Base-by-base conservation (phyloP, 352 stramenopile genomes). In the Hyaloperonospora brassicae region DNA sequence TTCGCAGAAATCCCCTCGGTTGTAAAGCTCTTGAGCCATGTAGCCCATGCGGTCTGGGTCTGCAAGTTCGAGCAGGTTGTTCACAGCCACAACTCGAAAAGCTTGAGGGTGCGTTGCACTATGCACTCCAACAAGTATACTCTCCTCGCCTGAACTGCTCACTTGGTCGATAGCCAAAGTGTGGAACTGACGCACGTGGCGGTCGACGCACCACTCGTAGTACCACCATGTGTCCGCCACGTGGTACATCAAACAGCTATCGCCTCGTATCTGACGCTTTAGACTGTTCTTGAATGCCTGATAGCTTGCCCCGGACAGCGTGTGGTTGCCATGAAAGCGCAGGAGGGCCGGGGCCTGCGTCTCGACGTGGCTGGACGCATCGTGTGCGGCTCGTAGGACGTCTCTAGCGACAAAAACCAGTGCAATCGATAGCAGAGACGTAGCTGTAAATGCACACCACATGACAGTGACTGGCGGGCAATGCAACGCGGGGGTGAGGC, bases 151-250 rank as follows among this genome's bases (percentile, higher is more conserved):
- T 9, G 54, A 17, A 13, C 50, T 21, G 44, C 59, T 34, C 27
- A 8, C 40, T 47, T 60, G 47, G 24, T 47, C 48, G 9, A 58
- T 52, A 12, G 54, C 34, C 3, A 63, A 50, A 35, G 47, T 55
- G 46, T 91, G 72, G 61, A 84, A 87, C 59, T 94, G 84, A 27
- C 73, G 79, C 48, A 92, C 79, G 62, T 76, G 51, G 1, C 55
- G 56, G 45, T 87, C 76, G 47, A 87, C 47, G 59, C 84, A 94
- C 80, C 84, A 94, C 59, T 94, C 84, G 65, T 94, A 91, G 22
- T 81, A 76, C 84, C 84, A 94, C 84, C 81, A 94, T 22, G 62
- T 66, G 21, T 68, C 70, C 1, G 64, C 68, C 17, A 66, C 71
- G 49, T 94, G 81, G 56, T 73, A 87, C 14, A 55, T 56, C 10